Evolutionary conservation across 2,329 filamentous ascomycete genomes (phyloP).

Genomic region (Elsinoe perseae): DNA sequence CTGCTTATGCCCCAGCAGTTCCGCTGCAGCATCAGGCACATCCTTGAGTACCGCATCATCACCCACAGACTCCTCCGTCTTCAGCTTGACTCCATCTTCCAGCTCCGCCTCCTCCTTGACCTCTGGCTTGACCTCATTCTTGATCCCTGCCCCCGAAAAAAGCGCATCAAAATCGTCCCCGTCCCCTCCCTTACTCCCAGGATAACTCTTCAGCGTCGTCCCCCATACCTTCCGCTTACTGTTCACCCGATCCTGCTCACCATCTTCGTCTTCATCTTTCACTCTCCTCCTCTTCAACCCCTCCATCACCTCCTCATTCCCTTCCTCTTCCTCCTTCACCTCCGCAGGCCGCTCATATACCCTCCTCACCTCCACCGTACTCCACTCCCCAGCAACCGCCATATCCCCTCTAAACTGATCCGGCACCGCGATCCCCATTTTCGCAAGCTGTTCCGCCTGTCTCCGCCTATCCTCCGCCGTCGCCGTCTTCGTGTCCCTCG

Average conservation of each 20-base stretch:
- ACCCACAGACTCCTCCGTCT: slow-evolving; percentile 27
- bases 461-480: slow-evolving; percentile 63
- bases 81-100: slow-evolving; percentile 25
- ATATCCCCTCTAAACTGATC: slow-evolving; percentile 69
- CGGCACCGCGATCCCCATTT: slow-evolving; percentile 78
- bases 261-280: slow-evolving; percentile 54
- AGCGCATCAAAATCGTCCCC: slow-evolving; percentile 57
- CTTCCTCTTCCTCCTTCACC: slow-evolving; percentile 36
- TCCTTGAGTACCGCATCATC: slow-evolving; percentile 28
- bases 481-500: slow-evolving; percentile 34
- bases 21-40: slow-evolving; percentile 12
- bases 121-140: slow-evolving; percentile 22
- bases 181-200: slow-evolving; percentile 37
- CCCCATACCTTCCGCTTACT: slow-evolving; percentile 38
- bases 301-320: slow-evolving; percentile 40
- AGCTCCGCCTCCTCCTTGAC: slow-evolving; percentile 30
- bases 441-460: slow-evolving; percentile 80
- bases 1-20: slow-evolving; percentile 15
- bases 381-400: slow-evolving; percentile 86
- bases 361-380: slow-evolving; percentile 50
- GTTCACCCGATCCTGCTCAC: slow-evolving; percentile 51
- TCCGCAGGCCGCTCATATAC: slow-evolving; percentile 21
- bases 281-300: slow-evolving; percentile 51
- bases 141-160: slow-evolving; percentile 30
- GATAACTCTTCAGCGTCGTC: slow-evolving; percentile 38